Evolutionary conservation across 768 basidiomycete genomes (phyloP).

Genomic region (Leccinellum rugosiceps): DNA sequence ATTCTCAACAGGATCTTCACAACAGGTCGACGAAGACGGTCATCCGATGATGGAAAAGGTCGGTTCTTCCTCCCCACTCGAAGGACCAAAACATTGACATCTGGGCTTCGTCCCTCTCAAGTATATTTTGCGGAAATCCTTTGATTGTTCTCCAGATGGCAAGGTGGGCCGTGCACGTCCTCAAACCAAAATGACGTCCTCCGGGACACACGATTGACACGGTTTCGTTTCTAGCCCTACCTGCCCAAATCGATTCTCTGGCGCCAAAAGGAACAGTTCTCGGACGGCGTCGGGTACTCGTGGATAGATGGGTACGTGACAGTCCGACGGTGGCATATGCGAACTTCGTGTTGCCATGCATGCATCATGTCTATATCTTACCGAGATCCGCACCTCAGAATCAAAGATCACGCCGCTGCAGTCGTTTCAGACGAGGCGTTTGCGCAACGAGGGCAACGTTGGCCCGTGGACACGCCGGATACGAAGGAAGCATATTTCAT

Average conservation of each 20-base stretch:
- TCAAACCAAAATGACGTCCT: background rate
- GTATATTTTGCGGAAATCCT: conserved; percentile 96
- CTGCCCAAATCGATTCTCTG: conserved; percentile 92
- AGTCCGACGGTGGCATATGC: background rate
- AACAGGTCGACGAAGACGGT: conserved; percentile 81
- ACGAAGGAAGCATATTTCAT: conserved; percentile 97
- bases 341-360: background rate
- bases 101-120: conserved; percentile 25
- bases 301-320: conserved; percentile 90
- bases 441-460: conserved; percentile 67
- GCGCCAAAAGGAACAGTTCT: conserved; percentile 99
- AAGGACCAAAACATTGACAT: conserved; percentile 9
- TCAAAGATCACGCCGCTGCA: conserved; percentile 82
- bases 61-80: conserved; percentile 4
- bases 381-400: conserved; percentile 42
- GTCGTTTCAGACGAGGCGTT: conserved; percentile 82
- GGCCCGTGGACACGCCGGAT: conserved; percentile 78
- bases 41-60: conserved; percentile 96
- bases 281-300: conserved; percentile 96
- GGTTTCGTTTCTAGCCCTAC: conserved; percentile 59
- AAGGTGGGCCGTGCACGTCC: conserved; percentile 42
- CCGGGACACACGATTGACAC: background rate
- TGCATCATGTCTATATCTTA: background rate
- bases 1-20: conserved; percentile 77
- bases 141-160: conserved; percentile 80